phyloP scores from a whole-genome alignment of 208 protist genomes.

The Entamoeba nuttalli region DNA sequence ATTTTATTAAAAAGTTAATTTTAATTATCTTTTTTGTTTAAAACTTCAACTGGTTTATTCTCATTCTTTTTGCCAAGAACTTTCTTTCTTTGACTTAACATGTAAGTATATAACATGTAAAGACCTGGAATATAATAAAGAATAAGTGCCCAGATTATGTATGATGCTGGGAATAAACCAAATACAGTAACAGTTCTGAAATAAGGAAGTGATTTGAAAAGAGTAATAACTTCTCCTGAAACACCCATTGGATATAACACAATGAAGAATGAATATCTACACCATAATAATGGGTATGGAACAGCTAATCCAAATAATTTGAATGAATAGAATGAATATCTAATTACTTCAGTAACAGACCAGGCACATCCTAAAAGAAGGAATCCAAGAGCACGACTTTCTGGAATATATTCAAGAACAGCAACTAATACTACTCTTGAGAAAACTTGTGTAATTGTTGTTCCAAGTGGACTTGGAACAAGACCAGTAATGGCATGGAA shows the following conservation, averaged over 20 bases:
- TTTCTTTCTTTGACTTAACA: background rate
- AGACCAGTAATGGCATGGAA: background rate
- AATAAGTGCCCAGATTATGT: background rate
- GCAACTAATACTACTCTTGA: background rate
- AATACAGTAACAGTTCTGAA: background rate
- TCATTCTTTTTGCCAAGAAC: background rate
- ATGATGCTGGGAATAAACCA: background rate
- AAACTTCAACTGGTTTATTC: background rate
- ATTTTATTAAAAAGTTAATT: background rate
- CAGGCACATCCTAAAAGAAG: background rate
- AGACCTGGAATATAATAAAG: background rate
- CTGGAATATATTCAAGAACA: background rate
- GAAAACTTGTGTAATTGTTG: background rate
- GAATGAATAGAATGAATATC: background rate
- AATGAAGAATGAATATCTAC: background rate
- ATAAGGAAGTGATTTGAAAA: background rate
- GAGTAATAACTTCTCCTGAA: background rate
- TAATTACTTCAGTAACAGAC: background rate
- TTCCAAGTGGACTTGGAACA: background rate
- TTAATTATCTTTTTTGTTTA: background rate
- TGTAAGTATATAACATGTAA: background rate
- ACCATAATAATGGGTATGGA: background rate
- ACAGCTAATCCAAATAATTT: background rate
- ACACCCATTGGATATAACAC: background rate
- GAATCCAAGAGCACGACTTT: background rate